Conservation (phyloP, 257 asterid species). For the Parsonsia alboflavescens region DNA sequence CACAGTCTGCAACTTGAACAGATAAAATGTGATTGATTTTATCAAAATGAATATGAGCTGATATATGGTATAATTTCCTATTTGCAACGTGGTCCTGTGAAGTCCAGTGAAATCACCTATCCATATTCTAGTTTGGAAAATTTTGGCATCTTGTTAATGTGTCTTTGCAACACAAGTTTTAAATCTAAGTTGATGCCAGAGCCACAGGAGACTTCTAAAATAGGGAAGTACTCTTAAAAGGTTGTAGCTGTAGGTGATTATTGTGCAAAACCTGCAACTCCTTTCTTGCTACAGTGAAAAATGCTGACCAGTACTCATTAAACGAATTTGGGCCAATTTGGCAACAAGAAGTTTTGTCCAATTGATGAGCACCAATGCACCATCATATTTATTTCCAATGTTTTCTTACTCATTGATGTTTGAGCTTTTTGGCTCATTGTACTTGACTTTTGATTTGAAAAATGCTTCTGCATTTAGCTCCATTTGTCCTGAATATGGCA, state of each 20-base stretch:
- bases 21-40: not conserved
- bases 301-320: not conserved
- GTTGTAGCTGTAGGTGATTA: not conserved
- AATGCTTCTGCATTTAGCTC: constrained; percentile 36
- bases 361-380: not conserved
- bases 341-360: not conserved
- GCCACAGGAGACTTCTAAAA: not conserved
- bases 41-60: too few relatives aligned
- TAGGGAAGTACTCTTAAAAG: not conserved
- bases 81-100: not conserved
- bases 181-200: not conserved
- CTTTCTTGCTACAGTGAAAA: not conserved
- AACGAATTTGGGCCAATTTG: not conserved
- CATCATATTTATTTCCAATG: not conserved
- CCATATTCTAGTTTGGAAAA: not conserved
- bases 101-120: not conserved
- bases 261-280: not conserved
- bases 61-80: not conserved
- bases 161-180: not conserved
- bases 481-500: constrained; percentile 41
- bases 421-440: not conserved
- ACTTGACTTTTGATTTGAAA: constrained; percentile 13
- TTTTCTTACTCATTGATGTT: not conserved
- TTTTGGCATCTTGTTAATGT: not conserved
- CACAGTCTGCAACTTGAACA: not conserved